A percentile compares a stretch with the other conserved stretches of the same genome.
phyloP scores from a whole-genome alignment of 768 basidiomycete species.

The Lyophyllum semitale region DNA sequence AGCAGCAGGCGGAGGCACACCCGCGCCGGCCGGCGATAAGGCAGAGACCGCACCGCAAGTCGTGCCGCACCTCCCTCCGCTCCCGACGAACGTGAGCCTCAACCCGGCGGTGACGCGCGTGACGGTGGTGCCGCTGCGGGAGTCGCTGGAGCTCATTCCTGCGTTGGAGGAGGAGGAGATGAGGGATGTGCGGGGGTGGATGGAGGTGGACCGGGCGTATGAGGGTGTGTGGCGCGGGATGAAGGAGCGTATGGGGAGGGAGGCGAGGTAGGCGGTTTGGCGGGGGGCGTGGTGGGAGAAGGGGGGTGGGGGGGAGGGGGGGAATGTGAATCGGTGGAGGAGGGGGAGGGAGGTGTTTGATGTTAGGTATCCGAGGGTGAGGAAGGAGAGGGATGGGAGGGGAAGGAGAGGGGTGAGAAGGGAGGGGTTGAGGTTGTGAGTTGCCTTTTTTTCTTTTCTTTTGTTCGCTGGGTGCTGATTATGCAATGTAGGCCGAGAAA shows the following conservation, averaged over 20 bases:
- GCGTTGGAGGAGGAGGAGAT: constrained; percentile 54
- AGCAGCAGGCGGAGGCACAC: no score
- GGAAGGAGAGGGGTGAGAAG: constrained; percentile 35
- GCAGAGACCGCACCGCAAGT: background rate
- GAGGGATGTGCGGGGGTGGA: constrained; percentile 57
- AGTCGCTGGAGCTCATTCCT: constrained; percentile 56
- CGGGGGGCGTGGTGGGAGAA: constrained; percentile 71
- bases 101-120: constrained; percentile 63
- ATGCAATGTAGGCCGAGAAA: constrained; percentile 54
- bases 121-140: constrained; percentile 58
- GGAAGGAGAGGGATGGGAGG: constrained; percentile 24
- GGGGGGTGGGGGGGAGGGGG: constrained; percentile 32
- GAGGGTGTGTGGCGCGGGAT: constrained; percentile 39
- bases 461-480: constrained; percentile 8
- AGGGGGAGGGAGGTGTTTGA: constrained; percentile 46
- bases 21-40: no score
- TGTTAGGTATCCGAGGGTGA: constrained; percentile 32
- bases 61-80: constrained; percentile 32
- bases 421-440: constrained; percentile 54
- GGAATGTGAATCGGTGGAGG: constrained; percentile 36
- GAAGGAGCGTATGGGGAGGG: constrained; percentile 24
- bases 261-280: constrained; percentile 14
- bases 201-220: constrained; percentile 34
- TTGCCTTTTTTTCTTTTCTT: constrained; percentile 22
- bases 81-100: constrained; percentile 44